A percentile compares a stretch with the other conserved stretches of the same genome.
These are phyloP conservation scores for Microglena sp. DNA, from an alignment of 139 green algal genomes.

Conservation along the genomic window DNA sequence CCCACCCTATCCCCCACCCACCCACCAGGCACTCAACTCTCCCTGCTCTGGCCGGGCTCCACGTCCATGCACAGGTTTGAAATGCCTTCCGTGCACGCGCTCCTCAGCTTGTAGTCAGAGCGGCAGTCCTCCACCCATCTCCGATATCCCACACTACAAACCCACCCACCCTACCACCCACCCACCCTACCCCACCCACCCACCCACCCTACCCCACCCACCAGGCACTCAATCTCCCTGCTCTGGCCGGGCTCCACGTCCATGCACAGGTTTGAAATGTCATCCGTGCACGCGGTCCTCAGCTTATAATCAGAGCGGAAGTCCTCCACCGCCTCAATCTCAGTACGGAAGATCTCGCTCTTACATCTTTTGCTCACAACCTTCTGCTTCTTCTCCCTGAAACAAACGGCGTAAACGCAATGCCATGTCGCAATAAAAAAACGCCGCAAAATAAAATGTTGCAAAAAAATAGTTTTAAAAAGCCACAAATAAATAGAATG, in stretches of 20 bases:
- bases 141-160: no score
- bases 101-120: conserved; percentile 47
- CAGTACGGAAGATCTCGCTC: conserved; percentile 37
- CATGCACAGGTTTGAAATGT: conserved; percentile 39
- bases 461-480: no score
- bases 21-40: no score
- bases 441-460: no score
- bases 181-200: no score
- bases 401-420: not conserved
- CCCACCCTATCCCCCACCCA: no score
- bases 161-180: no score
- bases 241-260: conserved; percentile 46
- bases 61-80: conserved; percentile 41
- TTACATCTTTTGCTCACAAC: conserved; percentile 39
- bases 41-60: conserved; percentile 38
- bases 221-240: conserved; percentile 52
- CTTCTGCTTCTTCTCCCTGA: conserved; percentile 37
- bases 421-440: no score
- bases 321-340: conserved; percentile 50
- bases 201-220: conserved; percentile 8
- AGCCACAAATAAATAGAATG: no score
- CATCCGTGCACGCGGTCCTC: conserved; percentile 35
- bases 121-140: conserved; percentile 58
- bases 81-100: conserved; percentile 38
- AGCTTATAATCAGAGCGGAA: conserved; percentile 57